Percentiles rank a stretch among this genome's conserved stretches.
Evolutionary conservation across 1,139 yeast genomes (phyloP).

Genomic region (Yarrowia galli): DNA sequence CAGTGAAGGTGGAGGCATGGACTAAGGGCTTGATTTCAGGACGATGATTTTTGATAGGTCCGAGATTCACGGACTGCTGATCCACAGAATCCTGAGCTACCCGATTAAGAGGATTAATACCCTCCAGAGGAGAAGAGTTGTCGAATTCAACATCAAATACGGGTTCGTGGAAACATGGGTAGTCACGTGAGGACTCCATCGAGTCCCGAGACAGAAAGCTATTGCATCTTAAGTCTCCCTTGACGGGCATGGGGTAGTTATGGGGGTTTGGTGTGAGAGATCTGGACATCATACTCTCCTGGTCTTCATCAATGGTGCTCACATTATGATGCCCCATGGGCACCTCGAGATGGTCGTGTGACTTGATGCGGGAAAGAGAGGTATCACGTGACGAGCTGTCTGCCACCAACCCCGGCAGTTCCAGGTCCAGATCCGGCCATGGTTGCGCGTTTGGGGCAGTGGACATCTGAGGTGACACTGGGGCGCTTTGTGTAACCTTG

Average conservation of each 20-base stretch:
- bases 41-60: neutral
- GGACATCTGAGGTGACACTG: conserved; percentile 16
- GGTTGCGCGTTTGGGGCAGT: neutral
- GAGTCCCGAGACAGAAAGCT: neutral
- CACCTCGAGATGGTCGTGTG: conserved; percentile 28
- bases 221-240: neutral
- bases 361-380: conserved; percentile 6
- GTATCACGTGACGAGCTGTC: conserved; percentile 22
- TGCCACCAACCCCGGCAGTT: neutral
- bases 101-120: conserved; percentile 11
- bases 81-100: neutral
- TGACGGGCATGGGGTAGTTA: conserved; percentile 22
- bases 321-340: conserved; percentile 1
- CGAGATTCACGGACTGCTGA: conserved; percentile 9
- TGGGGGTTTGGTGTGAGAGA: conserved; percentile 2
- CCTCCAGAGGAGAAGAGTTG: conserved; percentile 19
- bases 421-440: conserved; percentile 27
- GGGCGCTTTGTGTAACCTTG: neutral
- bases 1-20: neutral
- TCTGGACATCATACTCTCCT: conserved; percentile 1
- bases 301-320: conserved; percentile 15
- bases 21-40: conserved; percentile 1
- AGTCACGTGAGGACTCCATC: conserved; percentile 2
- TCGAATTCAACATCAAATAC: conserved; percentile 8
- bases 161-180: conserved; percentile 29